Evolutionary conservation across 805 yeast genomes (phyloP), one percentile per base, ranked within the genome.

Genomic region (Starmerella powellii): DNA sequence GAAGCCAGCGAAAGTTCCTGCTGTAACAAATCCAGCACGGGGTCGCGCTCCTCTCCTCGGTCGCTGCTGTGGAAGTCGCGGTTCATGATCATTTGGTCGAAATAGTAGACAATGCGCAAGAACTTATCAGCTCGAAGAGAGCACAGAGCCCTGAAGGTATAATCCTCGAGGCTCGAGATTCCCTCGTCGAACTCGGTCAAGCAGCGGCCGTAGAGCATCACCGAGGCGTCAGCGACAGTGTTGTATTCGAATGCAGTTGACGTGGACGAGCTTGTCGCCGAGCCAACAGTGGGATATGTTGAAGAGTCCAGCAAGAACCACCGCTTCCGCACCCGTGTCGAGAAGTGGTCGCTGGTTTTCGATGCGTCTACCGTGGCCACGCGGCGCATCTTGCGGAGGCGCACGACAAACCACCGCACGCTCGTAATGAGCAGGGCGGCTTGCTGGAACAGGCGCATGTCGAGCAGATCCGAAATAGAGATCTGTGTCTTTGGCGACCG

Each of bases 31-130:
- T 72, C 70, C 21, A 79, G 68, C 52, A 59, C 68, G 12, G 68
- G 63, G 50, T 77, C 84, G 6, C 78, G 68, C 48, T 77, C 82
- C 11, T 76, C 78, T 1, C 74, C 68, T 49, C 74, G 75, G 29
- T 67, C 63, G 8, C 58, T 58, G 17, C 72, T 71, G 51, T 66
- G 63, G 73, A 78, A 77, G 29, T 65, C 68, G 31, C 70, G 68
- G 33, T 65, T 67, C 29, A 57, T 55, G 49, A 71, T 67, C 35
- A 78, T 70, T 32, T 63, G 65, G 11, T 70, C 67, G 17, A 77
- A 63, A 51, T 67, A 70, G 57, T 71, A 73, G 16, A 76, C 65
- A 3, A 71, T 65, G 45, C 74, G 68, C 44, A 68, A 64, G 47
- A 80, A 63, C 37, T 77, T 57, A 50, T 78, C 82, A 45, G 72